Conservation (phyloP, 2,329 filamentous ascomycete species). For the Lojkania enalia region DNA sequence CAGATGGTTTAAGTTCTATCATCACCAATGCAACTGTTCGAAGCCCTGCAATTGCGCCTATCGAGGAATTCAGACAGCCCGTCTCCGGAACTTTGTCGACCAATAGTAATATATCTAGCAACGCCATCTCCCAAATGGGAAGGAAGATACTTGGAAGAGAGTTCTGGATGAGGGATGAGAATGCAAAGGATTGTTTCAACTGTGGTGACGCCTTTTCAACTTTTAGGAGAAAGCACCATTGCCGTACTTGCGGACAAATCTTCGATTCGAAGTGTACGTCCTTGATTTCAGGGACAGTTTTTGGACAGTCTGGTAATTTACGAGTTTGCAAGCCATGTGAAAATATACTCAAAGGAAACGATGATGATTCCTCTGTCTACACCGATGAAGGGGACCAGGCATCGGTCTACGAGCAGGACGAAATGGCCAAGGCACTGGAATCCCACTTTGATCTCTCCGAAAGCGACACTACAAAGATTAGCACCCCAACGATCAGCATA, state of each 20-base stretch:
- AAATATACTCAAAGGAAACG: slow-evolving; percentile 84
- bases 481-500: slow-evolving; percentile 66
- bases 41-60: slow-evolving; percentile 33
- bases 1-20: slow-evolving; percentile 48
- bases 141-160: slow-evolving; percentile 90
- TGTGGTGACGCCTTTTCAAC: slow-evolving; percentile 90
- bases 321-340: slow-evolving; percentile 93
- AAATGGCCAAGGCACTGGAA: slow-evolving; percentile 25
- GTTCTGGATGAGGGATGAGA: slow-evolving; percentile 99
- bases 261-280: slow-evolving; percentile 96
- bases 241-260: slow-evolving; percentile 92
- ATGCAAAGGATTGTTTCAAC: slow-evolving; percentile 94
- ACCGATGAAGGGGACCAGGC: slow-evolving; percentile 74
- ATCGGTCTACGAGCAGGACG: slow-evolving; percentile 56
- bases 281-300: slow-evolving; percentile 82
- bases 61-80: slow-evolving; percentile 35
- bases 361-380: slow-evolving; percentile 90
- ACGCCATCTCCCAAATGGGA: slow-evolving; percentile 63
- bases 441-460: slow-evolving; percentile 31
- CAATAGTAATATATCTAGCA: slow-evolving; percentile 45
- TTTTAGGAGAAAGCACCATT: slow-evolving; percentile 95
- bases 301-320: slow-evolving; percentile 81
- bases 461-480: slow-evolving; percentile 48
- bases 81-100: slow-evolving; percentile 23
- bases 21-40: slow-evolving; percentile 39